A percentile compares a stretch with the other conserved stretches of the same genome.
These are phyloP conservation scores for Apiospora arundinis DNA, from an alignment of 2,329 filamentous ascomycete species.

Conservation along the genomic window DNA sequence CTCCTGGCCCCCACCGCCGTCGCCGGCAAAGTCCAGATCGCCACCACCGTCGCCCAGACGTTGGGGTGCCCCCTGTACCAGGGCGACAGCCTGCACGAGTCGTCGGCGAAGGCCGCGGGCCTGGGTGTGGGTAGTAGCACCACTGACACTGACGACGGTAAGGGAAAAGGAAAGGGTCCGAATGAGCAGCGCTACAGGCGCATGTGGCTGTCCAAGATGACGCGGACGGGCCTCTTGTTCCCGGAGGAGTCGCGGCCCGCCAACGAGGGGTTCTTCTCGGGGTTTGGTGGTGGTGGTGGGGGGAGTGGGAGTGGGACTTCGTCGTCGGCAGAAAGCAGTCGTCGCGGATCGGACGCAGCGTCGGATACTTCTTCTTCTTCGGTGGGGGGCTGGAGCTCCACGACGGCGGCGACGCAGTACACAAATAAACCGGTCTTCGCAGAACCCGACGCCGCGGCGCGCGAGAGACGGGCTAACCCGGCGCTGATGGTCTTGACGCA, in stretches of 20 bases:
- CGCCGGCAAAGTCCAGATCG: slow-evolving; percentile 39
- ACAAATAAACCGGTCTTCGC: not conserved
- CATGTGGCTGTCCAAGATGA: slow-evolving; percentile 43
- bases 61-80: slow-evolving; percentile 37
- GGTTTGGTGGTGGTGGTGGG: slow-evolving; percentile 38
- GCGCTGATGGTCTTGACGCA: slow-evolving; percentile 40
- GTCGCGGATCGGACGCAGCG: not conserved
- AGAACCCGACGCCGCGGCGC: slow-evolving; percentile 25
- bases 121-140: not conserved
- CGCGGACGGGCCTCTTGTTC: slow-evolving; percentile 38
- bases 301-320: no score
- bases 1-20: slow-evolving; percentile 35
- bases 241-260: slow-evolving; percentile 41
- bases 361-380: not conserved
- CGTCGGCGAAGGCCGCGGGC: slow-evolving; percentile 34
- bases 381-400: not conserved
- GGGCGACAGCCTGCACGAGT: slow-evolving; percentile 41
- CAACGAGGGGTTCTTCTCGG: slow-evolving; percentile 38
- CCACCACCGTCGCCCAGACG: slow-evolving; percentile 33
- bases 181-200: slow-evolving; percentile 39
- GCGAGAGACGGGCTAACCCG: slow-evolving; percentile 32
- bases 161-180: not conserved
- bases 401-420: not conserved
- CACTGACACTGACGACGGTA: not conserved
- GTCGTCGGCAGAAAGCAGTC: not conserved